Evolutionary conservation across 2,329 filamentous ascomycete species (phyloP).

Genomic region (Talaromyces amestolkiae): DNA sequence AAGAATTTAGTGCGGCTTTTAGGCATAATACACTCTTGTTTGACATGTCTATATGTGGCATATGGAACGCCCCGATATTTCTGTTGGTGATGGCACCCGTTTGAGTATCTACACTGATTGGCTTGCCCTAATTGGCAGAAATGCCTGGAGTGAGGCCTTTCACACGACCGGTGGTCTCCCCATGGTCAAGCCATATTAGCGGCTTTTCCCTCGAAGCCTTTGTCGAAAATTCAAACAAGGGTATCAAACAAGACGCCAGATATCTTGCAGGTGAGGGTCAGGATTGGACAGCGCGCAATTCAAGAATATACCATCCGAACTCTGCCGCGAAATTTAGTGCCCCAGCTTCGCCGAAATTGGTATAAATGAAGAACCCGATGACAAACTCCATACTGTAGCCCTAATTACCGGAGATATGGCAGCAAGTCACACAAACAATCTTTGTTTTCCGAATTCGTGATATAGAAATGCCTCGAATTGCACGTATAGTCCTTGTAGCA

Average conservation of each 20-base stretch:
- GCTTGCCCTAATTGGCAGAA: not conserved
- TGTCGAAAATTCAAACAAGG: not conserved
- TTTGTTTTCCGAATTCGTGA: not conserved
- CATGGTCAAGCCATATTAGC: not conserved
- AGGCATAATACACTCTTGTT: not conserved
- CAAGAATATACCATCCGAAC: not conserved
- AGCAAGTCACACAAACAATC: not conserved
- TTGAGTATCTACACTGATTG: not conserved
- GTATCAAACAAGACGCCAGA: not conserved
- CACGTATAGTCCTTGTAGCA: not conserved
- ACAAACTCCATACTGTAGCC: not conserved
- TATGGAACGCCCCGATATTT: not conserved
- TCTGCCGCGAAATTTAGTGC: not conserved
- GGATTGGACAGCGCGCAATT: not conserved
- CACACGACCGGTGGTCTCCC: not conserved
- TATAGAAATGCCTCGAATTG: not conserved
- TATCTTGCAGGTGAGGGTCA: not conserved
- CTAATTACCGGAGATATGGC: not conserved
- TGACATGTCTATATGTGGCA: not conserved
- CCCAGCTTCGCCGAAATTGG: not conserved
- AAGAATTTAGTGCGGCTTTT: not conserved
- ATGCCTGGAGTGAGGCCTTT: not conserved
- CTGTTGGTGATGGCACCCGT: not conserved
- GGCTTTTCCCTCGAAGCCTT: not conserved
- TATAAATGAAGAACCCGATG: not conserved